Evolutionary conservation across 805 yeast species (phyloP).

Genomic region (Alloascoidea africana): DNA sequence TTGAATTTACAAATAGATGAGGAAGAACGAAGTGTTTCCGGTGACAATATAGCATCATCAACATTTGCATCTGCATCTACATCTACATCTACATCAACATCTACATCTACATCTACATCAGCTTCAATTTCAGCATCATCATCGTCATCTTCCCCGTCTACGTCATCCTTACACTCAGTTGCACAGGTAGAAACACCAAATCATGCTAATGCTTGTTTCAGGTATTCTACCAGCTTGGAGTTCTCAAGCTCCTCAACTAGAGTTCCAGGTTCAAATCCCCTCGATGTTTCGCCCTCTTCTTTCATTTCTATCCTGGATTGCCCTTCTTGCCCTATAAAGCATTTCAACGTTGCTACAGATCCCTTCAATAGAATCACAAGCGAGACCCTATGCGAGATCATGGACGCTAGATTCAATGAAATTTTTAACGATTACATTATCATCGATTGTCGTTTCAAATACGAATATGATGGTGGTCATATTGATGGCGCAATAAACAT

Average conservation of each 20-base stretch:
- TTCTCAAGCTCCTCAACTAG: no score
- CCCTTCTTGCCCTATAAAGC: no score
- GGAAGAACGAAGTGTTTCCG: no score
- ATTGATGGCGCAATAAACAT: conserved; percentile 52
- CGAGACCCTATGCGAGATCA: conserved; percentile 24
- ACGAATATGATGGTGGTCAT: conserved; percentile 70
- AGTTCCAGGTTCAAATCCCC: no score
- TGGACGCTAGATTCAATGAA: conserved; percentile 21
- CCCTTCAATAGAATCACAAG: conserved; percentile 33
- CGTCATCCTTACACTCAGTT: no score
- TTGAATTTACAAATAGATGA: conserved; percentile 20
- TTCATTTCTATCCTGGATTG: no score
- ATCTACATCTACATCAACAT: conserved; percentile 2
- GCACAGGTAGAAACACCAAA: conserved; percentile 16
- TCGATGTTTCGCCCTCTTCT: no score
- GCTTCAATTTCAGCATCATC: conserved; percentile 2
- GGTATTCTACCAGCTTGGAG: no score
- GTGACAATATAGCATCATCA: no score
- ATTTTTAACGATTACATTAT: conserved; percentile 35
- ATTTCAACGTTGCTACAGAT: conserved; percentile 22
- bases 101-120: conserved; percentile 4
- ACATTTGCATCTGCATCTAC: no score
- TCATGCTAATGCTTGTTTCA: conserved; percentile 18
- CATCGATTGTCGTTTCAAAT: conserved; percentile 63
- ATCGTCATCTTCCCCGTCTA: conserved; percentile 4